A percentile compares a stretch with the other conserved stretches of the same genome.
Evolutionary conservation across 2,329 filamentous ascomycete species (phyloP).

Genomic region (Rhytidhysteron rufulum): DNA sequence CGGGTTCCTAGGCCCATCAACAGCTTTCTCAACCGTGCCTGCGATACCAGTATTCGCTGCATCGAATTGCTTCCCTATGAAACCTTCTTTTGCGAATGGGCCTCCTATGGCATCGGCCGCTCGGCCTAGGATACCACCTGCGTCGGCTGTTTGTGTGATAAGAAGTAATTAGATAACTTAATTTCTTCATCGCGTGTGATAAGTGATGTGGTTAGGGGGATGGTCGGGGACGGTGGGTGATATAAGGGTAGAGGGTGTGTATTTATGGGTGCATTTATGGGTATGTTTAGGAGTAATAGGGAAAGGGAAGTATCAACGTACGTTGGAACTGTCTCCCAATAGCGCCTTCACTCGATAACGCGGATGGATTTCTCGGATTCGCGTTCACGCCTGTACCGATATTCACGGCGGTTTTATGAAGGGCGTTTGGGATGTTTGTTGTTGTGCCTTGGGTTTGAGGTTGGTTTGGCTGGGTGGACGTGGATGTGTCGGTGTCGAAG

Average conservation of each 20-base stretch:
- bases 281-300: no score
- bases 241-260: background rate
- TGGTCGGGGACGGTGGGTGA: background rate
- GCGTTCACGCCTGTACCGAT: background rate
- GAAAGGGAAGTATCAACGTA: no score
- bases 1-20: constrained; percentile 39
- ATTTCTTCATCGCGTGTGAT: no score
- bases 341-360: constrained; percentile 48
- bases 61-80: constrained; percentile 54
- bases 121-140: constrained; percentile 38
- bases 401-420: no score
- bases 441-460: no score
- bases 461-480: no score
- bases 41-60: constrained; percentile 52
- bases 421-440: background rate
- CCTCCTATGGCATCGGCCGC: constrained; percentile 18
- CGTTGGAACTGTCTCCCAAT: constrained; percentile 54
- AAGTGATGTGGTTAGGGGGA: constrained; percentile 29
- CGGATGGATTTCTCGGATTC: constrained; percentile 21
- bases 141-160: constrained; percentile 49
- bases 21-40: constrained; percentile 49
- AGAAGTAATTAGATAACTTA: no score
- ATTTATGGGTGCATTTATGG: background rate
- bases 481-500: no score
- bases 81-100: constrained; percentile 48